Conservation (phyloP, 2,329 filamentous ascomycete species). For the Fusarium albosuccineum region DNA sequence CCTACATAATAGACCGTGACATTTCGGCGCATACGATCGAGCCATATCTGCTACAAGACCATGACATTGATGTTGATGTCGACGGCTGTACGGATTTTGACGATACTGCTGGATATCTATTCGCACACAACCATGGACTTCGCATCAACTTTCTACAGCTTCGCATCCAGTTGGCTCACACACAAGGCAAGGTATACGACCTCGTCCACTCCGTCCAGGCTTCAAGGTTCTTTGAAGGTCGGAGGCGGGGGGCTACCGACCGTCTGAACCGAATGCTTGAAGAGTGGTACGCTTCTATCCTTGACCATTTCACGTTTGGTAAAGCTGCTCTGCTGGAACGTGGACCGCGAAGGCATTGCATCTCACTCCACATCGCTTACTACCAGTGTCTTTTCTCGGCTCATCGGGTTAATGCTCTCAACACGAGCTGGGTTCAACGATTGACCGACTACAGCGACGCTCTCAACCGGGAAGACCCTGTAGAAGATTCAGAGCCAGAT, state of each 20-base stretch:
- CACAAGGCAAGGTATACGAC: constrained; percentile 30
- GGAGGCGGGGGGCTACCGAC: not conserved
- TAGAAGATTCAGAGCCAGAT: not conserved
- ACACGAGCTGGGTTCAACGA: constrained; percentile 2
- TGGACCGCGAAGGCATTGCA: not conserved
- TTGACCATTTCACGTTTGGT: not conserved
- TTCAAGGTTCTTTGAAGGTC: not conserved
- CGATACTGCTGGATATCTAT: not conserved
- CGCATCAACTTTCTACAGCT: not conserved
- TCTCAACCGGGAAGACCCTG: not conserved
- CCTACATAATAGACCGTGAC: constrained; percentile 24
- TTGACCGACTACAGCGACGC: constrained; percentile 8
- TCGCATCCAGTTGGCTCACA: not conserved
- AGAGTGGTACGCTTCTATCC: constrained; percentile 12
- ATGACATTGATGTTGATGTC: constrained; percentile 18
- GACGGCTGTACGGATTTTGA: not conserved
- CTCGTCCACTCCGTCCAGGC: constrained; percentile 11
- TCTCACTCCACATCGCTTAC: constrained; percentile 7
- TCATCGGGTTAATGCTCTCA: not conserved
- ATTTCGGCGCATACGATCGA: not conserved
- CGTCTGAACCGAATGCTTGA: constrained; percentile 10
- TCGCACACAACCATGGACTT: not conserved
- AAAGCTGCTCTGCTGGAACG: not conserved
- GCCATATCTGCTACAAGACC: constrained; percentile 22
- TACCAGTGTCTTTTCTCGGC: constrained; percentile 15